Percentiles rank a stretch among this genome's conserved stretches.
These are phyloP conservation scores for Saccharomycopsis sp. DNA, from an alignment of 805 yeast species.

Conservation along the genomic window DNA sequence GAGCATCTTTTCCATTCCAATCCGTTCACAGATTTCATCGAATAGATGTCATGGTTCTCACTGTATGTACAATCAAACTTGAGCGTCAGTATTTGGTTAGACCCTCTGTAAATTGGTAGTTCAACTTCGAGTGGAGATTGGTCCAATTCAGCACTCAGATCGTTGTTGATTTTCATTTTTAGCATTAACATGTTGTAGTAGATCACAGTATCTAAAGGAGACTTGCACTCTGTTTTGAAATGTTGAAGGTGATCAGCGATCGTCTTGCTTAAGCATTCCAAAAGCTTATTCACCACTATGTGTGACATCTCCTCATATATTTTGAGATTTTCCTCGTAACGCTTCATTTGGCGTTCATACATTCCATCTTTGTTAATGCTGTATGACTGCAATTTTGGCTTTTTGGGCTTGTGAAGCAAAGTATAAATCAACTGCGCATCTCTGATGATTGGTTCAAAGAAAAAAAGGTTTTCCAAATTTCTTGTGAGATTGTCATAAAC, in stretches of 20 bases:
- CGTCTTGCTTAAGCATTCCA: background rate
- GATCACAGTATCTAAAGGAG: slow-evolving; percentile 2
- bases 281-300: background rate
- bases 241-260: slow-evolving; percentile 3
- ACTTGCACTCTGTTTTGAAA: background rate
- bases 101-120: background rate
- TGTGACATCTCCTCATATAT: background rate
- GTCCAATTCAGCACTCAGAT: background rate
- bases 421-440: background rate
- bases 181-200: background rate
- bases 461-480: background rate
- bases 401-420: background rate
- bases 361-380: background rate
- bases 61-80: background rate
- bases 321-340: slow-evolving; percentile 1
- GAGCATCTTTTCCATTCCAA: slow-evolving; percentile 33
- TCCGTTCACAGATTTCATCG: slow-evolving; percentile 11
- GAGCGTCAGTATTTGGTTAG: too few species aligned
- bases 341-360: background rate
- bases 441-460: background rate
- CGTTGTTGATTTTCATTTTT: background rate
- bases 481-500: background rate
- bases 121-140: background rate
- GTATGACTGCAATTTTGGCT: background rate
- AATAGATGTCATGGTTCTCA: background rate